These are phyloP conservation scores for Anisodus acutangulus DNA, from an alignment of 257 asterid genomes.

Conservation along the genomic window DNA sequence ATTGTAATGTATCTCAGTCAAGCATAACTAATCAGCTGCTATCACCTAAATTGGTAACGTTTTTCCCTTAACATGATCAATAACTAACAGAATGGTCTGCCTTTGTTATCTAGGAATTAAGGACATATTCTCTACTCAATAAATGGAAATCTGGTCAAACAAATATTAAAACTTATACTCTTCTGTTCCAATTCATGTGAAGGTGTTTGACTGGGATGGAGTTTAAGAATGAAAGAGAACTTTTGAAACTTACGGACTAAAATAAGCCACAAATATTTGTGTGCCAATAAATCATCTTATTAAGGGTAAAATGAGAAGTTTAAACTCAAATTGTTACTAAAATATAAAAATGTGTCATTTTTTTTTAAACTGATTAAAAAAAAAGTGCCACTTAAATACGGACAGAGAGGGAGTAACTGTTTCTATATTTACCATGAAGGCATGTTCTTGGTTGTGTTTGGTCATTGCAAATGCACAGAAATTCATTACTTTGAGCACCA, in stretches of 20 bases:
- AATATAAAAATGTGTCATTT: no score
- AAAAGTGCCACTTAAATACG: no score
- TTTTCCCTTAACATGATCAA: not conserved
- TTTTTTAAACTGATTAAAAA: no score
- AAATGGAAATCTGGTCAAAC: not conserved
- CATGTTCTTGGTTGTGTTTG: conserved; percentile 5
- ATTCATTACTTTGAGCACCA: conserved; percentile 21
- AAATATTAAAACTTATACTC: not conserved
- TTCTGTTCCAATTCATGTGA: no score
- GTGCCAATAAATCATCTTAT: no score
- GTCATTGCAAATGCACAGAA: not conserved
- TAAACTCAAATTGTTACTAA: no score
- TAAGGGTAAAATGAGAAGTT: no score
- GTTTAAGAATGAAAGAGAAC: no score
- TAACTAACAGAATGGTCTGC: not conserved
- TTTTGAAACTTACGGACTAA: no score
- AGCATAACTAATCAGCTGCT: not conserved
- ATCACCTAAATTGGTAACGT: not conserved
- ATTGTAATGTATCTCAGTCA: not conserved
- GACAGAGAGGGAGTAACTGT: not conserved
- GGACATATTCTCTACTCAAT: not conserved
- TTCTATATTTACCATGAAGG: not conserved
- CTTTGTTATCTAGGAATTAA: not conserved
- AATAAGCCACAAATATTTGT: no score
- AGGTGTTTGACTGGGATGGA: no score